A percentile compares a stretch with the other conserved stretches of the same genome.
phyloP scores from a whole-genome alignment of 2,329 filamentous ascomycete species.

The Tolypocladium paradoxum region DNA sequence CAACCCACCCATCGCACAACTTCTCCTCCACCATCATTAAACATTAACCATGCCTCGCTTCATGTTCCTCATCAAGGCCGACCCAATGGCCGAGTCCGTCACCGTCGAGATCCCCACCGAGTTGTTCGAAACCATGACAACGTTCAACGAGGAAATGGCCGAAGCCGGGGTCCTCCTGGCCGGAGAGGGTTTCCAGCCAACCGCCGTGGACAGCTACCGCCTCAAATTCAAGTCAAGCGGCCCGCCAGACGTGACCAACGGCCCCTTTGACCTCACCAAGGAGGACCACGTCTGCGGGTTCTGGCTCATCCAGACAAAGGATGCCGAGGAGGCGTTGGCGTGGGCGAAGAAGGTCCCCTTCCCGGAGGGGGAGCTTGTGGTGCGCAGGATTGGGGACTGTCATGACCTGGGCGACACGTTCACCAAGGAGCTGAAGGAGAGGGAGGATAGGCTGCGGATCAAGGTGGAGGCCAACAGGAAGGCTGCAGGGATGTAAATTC shows the following conservation, averaged over 20 bases:
- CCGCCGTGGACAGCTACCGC: constrained; percentile 14
- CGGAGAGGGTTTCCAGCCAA: constrained; percentile 15
- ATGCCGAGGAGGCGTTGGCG: constrained; percentile 16
- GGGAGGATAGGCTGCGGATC: constrained; percentile 4
- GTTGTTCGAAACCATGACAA: constrained; percentile 13
- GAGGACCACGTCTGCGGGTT: constrained; percentile 17
- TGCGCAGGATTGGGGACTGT: constrained; percentile 12
- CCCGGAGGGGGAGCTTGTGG: constrained; percentile 12
- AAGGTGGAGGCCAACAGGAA: constrained; percentile 3
- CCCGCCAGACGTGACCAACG: constrained; percentile 11
- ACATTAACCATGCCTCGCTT: constrained; percentile 14
- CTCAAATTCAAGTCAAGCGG: constrained; percentile 12
- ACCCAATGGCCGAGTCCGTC: constrained; percentile 11
- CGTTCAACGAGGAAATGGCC: constrained; percentile 16
- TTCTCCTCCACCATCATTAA: neutral
- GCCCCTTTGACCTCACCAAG: constrained; percentile 17
- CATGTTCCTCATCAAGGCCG: constrained; percentile 19
- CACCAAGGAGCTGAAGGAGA: constrained; percentile 7
- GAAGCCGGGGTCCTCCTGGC: constrained; percentile 16
- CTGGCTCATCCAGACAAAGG: constrained; percentile 19
- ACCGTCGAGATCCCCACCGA: constrained; percentile 6
- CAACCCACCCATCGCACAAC: too few species aligned
- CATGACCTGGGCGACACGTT: constrained; percentile 10
- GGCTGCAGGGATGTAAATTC: neutral
- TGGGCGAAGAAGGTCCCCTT: constrained; percentile 21